A percentile compares a stretch with the other conserved stretches of the same genome.
phyloP scores from a whole-genome alignment of 2,329 filamentous ascomycete genomes.

The Myriosclerotinia curreyana region DNA sequence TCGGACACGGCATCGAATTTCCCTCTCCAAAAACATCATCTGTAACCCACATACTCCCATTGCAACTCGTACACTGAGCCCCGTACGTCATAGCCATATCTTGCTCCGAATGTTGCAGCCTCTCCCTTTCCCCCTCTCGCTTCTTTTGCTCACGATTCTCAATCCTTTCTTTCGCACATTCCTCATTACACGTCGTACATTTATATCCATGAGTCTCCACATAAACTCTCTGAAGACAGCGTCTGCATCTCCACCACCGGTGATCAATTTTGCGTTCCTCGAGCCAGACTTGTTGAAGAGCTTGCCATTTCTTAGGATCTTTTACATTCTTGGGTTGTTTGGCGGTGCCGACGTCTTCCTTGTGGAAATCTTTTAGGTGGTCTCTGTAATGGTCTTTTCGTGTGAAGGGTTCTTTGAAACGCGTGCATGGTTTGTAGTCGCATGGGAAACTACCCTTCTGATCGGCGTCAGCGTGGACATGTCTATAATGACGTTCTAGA shows the following conservation, averaged over 20 bases:
- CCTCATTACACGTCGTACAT: conserved; percentile 30
- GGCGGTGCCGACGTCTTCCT: conserved; percentile 40
- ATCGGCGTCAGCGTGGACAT: conserved; percentile 35
- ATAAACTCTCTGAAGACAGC: conserved; percentile 31
- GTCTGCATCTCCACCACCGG: conserved; percentile 35
- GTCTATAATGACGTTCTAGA: conserved; percentile 41
- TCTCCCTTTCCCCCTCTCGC: background rate
- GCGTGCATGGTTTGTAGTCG: conserved; percentile 35
- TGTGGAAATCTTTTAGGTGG: conserved; percentile 49
- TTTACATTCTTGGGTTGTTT: conserved; percentile 27
- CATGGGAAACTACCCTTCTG: conserved; percentile 36
- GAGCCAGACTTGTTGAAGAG: conserved; percentile 31
- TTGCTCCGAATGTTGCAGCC: too few relatives aligned
- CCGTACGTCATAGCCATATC: background rate
- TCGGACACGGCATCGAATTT: conserved; percentile 8
- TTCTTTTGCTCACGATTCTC: conserved; percentile 11
- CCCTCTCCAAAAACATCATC: background rate
- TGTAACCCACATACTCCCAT: background rate
- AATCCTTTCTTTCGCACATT: conserved; percentile 30
- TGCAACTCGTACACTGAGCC: background rate
- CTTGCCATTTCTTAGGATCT: conserved; percentile 21
- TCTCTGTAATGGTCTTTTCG: conserved; percentile 49
- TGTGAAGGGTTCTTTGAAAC: conserved; percentile 42
- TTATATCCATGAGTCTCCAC: conserved; percentile 28
- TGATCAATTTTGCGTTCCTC: conserved; percentile 27